A percentile compares a stretch with the other conserved stretches of the same genome.
phyloP scores from a whole-genome alignment of 2,329 filamentous ascomycete genomes.

The Mariannaea sp. region DNA sequence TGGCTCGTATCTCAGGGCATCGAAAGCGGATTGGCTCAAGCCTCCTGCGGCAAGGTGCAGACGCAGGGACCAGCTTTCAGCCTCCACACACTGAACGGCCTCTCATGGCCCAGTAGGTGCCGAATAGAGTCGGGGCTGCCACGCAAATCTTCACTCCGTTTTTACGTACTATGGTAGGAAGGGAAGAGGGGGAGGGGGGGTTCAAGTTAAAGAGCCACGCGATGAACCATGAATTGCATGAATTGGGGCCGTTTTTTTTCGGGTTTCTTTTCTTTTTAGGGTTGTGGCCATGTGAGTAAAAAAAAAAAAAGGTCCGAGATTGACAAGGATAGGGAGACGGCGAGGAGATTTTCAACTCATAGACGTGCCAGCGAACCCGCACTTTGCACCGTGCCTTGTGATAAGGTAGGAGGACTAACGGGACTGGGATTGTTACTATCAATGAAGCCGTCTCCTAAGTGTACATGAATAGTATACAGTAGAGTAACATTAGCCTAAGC shows the following conservation, averaged over 20 bases:
- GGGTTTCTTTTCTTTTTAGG: too few species aligned
- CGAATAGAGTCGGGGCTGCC: neutral
- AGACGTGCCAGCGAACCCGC: too few species aligned
- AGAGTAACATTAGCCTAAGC: too few species aligned
- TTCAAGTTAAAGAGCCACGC: neutral
- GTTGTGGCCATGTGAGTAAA: conserved; percentile 17
- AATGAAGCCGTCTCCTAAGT: too few species aligned
- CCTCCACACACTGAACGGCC: neutral
- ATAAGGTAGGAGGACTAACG: too few species aligned
- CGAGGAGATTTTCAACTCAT: too few species aligned
- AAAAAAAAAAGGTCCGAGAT: conserved; percentile 12
- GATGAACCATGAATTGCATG: neutral
- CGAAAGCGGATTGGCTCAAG: conserved; percentile 9
- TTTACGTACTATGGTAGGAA: too few species aligned
- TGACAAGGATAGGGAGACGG: too few species aligned
- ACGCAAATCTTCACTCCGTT: neutral
- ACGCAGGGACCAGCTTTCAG: neutral
- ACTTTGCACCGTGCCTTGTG: too few species aligned
- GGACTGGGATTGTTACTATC: too few species aligned
- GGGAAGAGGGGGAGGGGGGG: too few species aligned
- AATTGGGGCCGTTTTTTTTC: conserved; percentile 8
- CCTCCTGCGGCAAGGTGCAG: neutral
- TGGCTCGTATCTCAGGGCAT: conserved; percentile 6
- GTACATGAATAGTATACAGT: too few species aligned
- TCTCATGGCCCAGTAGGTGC: neutral